A percentile compares a stretch with the other conserved stretches of the same genome.
phyloP scores from a whole-genome alignment of 257 asterid genomes.

The Dorcoceras hygrometricum region DNA sequence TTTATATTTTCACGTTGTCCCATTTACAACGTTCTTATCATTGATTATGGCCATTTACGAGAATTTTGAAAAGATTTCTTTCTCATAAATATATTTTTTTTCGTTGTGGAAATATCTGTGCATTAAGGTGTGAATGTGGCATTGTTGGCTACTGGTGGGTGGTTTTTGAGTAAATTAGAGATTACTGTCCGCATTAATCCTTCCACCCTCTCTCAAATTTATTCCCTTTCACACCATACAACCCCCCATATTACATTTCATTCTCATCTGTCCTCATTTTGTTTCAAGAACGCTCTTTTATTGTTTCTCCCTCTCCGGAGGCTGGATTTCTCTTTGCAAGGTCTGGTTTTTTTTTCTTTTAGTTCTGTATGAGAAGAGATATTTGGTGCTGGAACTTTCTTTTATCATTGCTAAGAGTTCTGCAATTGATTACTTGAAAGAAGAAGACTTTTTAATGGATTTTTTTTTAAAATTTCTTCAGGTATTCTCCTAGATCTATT shows the following conservation, averaged over 20 bases:
- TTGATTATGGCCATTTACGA: slow-evolving; percentile 10
- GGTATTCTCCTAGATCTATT: slow-evolving; percentile 64
- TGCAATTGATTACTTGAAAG: slow-evolving; percentile 21
- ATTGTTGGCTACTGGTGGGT: slow-evolving; percentile 27
- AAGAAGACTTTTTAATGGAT: slow-evolving; percentile 21
- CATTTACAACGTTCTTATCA: slow-evolving; percentile 19
- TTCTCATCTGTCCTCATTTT: slow-evolving; percentile 27
- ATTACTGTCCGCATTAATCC: slow-evolving; percentile 44
- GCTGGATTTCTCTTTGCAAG: slow-evolving; percentile 24
- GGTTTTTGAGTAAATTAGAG: slow-evolving; percentile 39
- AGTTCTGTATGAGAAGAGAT: slow-evolving; percentile 22
- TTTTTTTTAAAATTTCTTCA: slow-evolving; percentile 41
- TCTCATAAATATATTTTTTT: slow-evolving; percentile 9
- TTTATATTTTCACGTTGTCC: not conserved
- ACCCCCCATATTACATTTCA: slow-evolving; percentile 41
- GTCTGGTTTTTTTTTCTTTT: slow-evolving; percentile 35
- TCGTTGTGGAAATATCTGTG: slow-evolving; percentile 8
- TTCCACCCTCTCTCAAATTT: slow-evolving; percentile 37
- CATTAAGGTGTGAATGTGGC: slow-evolving; percentile 29
- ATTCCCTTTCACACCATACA: slow-evolving; percentile 31
- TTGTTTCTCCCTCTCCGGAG: slow-evolving; percentile 26
- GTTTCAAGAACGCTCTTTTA: slow-evolving; percentile 23
- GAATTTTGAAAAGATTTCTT: slow-evolving; percentile 15
- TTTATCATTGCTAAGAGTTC: slow-evolving; percentile 18
- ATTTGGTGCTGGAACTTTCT: slow-evolving; percentile 26